Conservation (phyloP, 2,329 filamentous ascomycete species). For the Stenocarpella maydis region DNA sequence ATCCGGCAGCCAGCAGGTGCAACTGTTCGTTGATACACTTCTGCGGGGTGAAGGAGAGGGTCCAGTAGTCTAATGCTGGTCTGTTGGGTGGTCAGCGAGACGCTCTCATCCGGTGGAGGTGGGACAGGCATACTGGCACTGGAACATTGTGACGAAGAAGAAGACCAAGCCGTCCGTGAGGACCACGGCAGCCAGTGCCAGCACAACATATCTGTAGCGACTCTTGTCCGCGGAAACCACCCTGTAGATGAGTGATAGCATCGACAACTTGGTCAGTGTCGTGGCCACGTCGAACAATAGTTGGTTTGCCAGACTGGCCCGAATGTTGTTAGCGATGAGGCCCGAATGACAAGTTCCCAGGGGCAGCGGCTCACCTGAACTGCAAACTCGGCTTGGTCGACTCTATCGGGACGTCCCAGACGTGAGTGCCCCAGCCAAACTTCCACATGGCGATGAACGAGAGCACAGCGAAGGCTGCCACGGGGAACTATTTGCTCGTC, state of each 20-base stretch:
- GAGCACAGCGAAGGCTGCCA: constrained; percentile 44
- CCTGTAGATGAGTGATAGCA: constrained; percentile 49
- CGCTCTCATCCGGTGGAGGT: constrained; percentile 38
- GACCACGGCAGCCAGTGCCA: constrained; percentile 43
- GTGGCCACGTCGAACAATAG: constrained; percentile 50
- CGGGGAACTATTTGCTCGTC: constrained; percentile 40
- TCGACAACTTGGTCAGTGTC: constrained; percentile 51
- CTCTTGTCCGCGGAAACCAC: constrained; percentile 45
- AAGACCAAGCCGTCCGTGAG: constrained; percentile 46
- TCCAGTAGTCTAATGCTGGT: constrained; percentile 51
- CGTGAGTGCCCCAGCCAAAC: constrained; percentile 45
- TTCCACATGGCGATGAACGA: constrained; percentile 41
- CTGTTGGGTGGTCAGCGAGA: constrained; percentile 41
- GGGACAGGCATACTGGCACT: constrained; percentile 47
- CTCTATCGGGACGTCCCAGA: constrained; percentile 44
- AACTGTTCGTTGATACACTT: constrained; percentile 58
- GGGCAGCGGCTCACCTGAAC: constrained; percentile 39
- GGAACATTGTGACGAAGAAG: constrained; percentile 47
- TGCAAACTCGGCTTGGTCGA: constrained; percentile 40
- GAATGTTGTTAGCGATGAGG: not conserved
- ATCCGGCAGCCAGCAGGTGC: constrained; percentile 62
- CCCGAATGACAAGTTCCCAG: not conserved
- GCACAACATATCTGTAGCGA: constrained; percentile 44
- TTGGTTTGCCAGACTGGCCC: constrained; percentile 43
- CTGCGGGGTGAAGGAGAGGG: constrained; percentile 42